Base-by-base conservation (phyloP, 371 early-diverging fungal species). In the Mucor lusitanicus region DNA sequence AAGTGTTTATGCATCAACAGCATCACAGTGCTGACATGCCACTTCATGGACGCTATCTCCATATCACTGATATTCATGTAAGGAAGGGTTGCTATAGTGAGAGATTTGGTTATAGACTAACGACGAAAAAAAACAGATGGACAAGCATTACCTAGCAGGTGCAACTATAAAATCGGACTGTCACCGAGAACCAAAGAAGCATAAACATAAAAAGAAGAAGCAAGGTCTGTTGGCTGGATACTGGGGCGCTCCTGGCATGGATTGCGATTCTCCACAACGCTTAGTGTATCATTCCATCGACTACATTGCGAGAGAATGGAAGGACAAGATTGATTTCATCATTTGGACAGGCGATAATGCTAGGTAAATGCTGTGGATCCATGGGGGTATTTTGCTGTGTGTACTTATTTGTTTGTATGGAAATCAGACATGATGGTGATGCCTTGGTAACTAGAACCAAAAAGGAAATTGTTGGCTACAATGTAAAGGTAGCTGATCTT, bases 331-430 rank as follows among this genome's bases (percentile, higher is more conserved):
- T 44, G 91, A 93, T 68, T 93, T 93, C 82, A 84, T 92, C 1
- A 71, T 90, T 17, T 91, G 90, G 87, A 92, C 93, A 6, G 93
- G 93, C 21, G 91, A 91, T 69, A 90, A 88, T 79, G 87, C 87
- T 25, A 79, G 87, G 87, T 87, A 79, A 61, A n/a, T 30, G 50
- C 7, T 19, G 8, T 19, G 11, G 27, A 13, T 58, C 9, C 39
- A 7, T 15, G 3, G 1, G 15, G 37, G 15, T 65, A 37, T 32
- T 15, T 48, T 42, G 19, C 3, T n/a, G 21, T 27, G 28, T 55
- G 23, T 27, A 53, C 15, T 53, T 53, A 53, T 53, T 53, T 53
- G 53, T 27, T 53, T 53, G 53, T 53, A 27, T 53, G 9, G n/a
- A 15, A 40, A 40, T 40, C 27, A 87, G 92, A 50, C 92, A 93